Evolutionary conservation across 1,284 basidiomycete species (phyloP), one percentile per base, ranked within the genome.

Genomic region (Macrocystidia cucumis): DNA sequence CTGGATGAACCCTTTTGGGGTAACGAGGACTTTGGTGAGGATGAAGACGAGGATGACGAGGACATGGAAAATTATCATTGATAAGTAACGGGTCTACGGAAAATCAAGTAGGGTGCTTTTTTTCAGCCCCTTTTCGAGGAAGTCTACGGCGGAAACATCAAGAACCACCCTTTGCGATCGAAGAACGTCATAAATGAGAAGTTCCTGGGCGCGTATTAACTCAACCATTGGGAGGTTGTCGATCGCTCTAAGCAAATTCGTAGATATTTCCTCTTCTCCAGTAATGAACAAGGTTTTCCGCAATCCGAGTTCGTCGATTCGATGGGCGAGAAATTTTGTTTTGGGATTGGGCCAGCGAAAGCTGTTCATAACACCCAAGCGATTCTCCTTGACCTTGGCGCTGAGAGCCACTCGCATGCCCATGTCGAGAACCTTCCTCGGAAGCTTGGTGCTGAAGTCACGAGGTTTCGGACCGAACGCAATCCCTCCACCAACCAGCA

Each of bases 391-490:
- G 49, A 93, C 66, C 56, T 91, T 87, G 23, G 78, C 72, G 42
- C 87, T 91, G 32, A 97, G 61, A 1, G 90, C 90, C 28, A 91
- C 82, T 17, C 88, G 77, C 72, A 97, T 79, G n/a, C 92, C 93
- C 70, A 97, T 84, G 51, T 90, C 72, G 25, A 91, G 75, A 38
- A 96, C 86, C 59, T 95, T 93, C 41, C 91, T 75, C 6, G 89
- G 88, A 9, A 98, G 72, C 43, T 88, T 82, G 29, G 90, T 93
- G 46, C 87, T 80, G 57, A 92, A 93, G 59, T 96, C 88, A 37
- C 92, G 76, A 0, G 90, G 89, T 52, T 88, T 83, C 0, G 91
- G 90, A 24, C 91, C 91, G 48, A 91, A 91, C 2, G 89, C 89
- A 19, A 88, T 78, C 48, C 92, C 95, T 63, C 95, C 95, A 35